Evolutionary conservation across 2,329 filamentous ascomycete genomes (phyloP), one percentile per base, ranked within the genome.

Genomic region (Aspergillus phoenicis): DNA sequence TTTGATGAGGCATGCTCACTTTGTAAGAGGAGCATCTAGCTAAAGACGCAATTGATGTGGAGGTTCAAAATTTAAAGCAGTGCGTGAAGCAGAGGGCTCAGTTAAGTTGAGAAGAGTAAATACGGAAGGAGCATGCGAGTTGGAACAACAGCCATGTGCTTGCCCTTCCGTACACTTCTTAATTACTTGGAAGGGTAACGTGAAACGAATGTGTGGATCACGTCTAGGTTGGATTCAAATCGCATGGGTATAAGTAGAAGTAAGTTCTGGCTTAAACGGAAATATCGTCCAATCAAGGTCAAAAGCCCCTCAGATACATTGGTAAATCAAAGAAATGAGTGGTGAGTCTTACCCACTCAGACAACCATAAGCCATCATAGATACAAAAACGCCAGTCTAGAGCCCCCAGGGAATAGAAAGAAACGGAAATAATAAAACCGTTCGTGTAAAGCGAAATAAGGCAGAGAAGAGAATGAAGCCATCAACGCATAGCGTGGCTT

Each of bases 311-410:
- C n/a, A 28, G 30, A 45, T 56, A 56, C 39, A 56, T 47, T 56
- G 53, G 53, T 56, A 56, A 51, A 51, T 45, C 41, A 30, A 51
- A 47, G 11, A 17, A 15, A 30, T 30, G 53, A 54, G 53, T 47
- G 53, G 53, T 45, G 38, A 56, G 33, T 13, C 20, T 20, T 26
- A 30, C 30, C 41, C 53, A 56, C 53, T 56, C 53, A 33, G 53
- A 45, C 53, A 47, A 39, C 43, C 39, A 56, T 47, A 47, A 56
- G 11, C 53, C 53, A 56, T 56, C 53, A 56, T 47, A 56, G 26
- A 28, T 56, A 56, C 53, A 56, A 22, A 11, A 56, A 56, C 53
- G 53, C 53, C 53, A n/a, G 39, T 56, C 53, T 56, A 56, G 26
- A 36, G 30, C 28, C 53, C 51, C 52, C 52, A 28, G 41, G 53